Percentiles rank a stretch among this genome's conserved stretches.
Conservation (phyloP, 2,329 filamentous ascomycete genomes). For the Botrytis deweyae region DNA sequence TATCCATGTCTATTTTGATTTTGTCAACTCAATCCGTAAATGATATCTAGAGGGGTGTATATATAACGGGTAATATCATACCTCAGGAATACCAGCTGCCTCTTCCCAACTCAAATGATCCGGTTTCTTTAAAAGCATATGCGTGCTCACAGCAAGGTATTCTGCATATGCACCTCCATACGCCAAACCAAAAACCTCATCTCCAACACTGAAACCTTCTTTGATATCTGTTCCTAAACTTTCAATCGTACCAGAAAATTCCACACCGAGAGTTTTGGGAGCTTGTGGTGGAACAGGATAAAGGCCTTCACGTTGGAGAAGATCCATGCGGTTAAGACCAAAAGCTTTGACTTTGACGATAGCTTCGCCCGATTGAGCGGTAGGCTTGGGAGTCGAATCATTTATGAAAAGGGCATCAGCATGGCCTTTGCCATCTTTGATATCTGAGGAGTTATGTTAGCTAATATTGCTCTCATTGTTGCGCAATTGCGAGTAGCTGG, state of each 20-base stretch:
- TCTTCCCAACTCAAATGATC: conserved; percentile 67
- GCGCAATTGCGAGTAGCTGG: not conserved
- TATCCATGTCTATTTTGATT: conserved; percentile 64
- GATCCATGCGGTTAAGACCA: conserved; percentile 84
- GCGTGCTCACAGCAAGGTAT: conserved; percentile 71
- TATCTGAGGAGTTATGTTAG: conserved; percentile 36
- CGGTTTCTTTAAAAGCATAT: conserved; percentile 84
- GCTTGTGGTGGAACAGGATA: conserved; percentile 74
- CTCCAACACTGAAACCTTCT: conserved; percentile 65
- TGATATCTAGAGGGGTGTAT: not conserved
- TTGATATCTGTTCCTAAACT: conserved; percentile 50
- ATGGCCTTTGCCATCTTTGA: conserved; percentile 56
- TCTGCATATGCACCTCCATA: conserved; percentile 92
- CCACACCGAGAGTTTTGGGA: conserved; percentile 69
- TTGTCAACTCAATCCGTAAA: not conserved
- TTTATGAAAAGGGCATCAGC: conserved; percentile 56
- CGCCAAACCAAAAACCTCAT: conserved; percentile 84
- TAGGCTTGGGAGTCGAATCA: conserved; percentile 51
- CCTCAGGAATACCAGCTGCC: conserved; percentile 80
- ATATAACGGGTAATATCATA: conserved; percentile 36
- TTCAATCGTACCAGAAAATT: conserved; percentile 71
- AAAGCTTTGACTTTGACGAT: conserved; percentile 80
- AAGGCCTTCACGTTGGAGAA: conserved; percentile 69
- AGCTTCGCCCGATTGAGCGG: conserved; percentile 61
- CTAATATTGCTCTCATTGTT: not conserved